Conservation (phyloP, 2,329 filamentous ascomycete species). For the Blastomyces silverae region DNA sequence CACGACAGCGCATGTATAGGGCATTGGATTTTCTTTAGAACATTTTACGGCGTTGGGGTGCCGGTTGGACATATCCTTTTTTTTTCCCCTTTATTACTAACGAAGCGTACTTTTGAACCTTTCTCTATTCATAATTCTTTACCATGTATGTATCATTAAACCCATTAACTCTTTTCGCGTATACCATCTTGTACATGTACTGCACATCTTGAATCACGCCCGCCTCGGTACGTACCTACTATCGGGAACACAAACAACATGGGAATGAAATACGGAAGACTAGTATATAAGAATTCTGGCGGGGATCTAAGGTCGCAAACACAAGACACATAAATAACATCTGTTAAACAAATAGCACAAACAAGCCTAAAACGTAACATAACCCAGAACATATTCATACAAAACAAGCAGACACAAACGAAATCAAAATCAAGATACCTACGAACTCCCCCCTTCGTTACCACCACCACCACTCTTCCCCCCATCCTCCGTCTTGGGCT, state of each 20-base stretch:
- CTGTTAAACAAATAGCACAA: not conserved
- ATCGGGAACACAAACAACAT: not conserved
- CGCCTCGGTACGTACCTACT: not conserved
- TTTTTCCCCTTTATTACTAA: not conserved
- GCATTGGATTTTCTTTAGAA: not conserved
- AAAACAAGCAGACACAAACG: not conserved
- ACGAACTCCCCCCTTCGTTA: slow-evolving; percentile 16
- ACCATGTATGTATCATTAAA: slow-evolving; percentile 6
- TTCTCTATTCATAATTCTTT: slow-evolving; percentile 10
- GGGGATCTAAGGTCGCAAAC: not conserved
- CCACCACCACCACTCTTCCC: slow-evolving; percentile 18
- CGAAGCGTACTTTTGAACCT: not conserved
- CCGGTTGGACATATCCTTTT: not conserved
- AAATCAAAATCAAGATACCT: not conserved
- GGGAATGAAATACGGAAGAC: not conserved
- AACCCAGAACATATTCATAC: slow-evolving; percentile 7
- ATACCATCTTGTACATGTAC: not conserved
- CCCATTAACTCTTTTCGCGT: not conserved
- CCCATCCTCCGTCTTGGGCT: slow-evolving; percentile 24
- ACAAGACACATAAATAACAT: not conserved
- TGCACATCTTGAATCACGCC: not conserved
- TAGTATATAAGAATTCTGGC: not conserved
- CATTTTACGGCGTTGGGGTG: slow-evolving; percentile 4
- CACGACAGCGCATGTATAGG: too few relatives aligned
- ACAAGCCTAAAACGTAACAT: not conserved